These are phyloP conservation scores for Begonia peltatifolia DNA, from an alignment of 306 rosid genomes.

Conservation along the genomic window DNA sequence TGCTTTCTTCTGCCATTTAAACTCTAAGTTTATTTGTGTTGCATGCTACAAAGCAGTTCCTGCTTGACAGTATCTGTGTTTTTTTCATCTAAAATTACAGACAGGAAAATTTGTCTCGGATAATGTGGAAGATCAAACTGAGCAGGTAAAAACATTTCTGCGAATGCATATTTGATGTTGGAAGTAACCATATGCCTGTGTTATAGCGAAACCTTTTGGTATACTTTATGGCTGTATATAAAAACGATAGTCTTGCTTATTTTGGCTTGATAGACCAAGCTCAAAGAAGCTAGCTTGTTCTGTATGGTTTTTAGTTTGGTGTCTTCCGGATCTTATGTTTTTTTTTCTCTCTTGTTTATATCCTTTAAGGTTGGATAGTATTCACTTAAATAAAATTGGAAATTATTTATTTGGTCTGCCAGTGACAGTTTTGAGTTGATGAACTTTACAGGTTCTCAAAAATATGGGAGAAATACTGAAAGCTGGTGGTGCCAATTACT, in stretches of 20 bases:
- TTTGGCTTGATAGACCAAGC: not conserved
- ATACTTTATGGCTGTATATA: too few species aligned
- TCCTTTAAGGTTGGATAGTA: too few species aligned
- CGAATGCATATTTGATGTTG: too few species aligned
- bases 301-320: not conserved
- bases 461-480: slow-evolving; percentile 90
- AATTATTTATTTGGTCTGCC: not conserved
- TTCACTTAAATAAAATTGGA: too few species aligned
- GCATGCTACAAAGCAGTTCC: not conserved
- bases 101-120: slow-evolving; percentile 77
- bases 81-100: slow-evolving; percentile 20
- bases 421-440: not conserved
- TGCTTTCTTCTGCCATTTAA: not conserved
- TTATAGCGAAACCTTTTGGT: too few species aligned
- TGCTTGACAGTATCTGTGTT: not conserved
- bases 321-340: not conserved
- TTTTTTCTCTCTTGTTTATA: not conserved
- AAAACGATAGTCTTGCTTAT: not conserved
- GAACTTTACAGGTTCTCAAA: slow-evolving; percentile 48
- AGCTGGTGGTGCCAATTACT: slow-evolving; percentile 61
- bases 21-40: slow-evolving; percentile 3
- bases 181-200: too few species aligned
- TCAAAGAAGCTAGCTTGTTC: not conserved
- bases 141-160: slow-evolving; percentile 42
- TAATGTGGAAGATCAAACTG: slow-evolving; percentile 76